Evolutionary conservation across 2,329 filamentous ascomycete species (phyloP).

Genomic region (Botrytis cinerea): DNA sequence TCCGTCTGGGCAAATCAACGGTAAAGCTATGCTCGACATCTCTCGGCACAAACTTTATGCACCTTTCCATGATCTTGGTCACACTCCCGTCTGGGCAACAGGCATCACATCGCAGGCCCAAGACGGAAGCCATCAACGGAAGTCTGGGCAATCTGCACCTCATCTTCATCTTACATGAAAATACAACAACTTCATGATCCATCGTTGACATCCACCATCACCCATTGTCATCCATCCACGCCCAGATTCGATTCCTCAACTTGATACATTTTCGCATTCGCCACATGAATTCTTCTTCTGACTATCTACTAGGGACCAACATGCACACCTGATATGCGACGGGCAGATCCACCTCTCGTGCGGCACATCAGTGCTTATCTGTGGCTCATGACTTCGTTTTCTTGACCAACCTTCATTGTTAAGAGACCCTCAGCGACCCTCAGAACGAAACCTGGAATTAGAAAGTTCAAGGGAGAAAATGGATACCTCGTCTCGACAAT

Average conservation of each 20-base stretch:
- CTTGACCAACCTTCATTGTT: constrained; percentile 6
- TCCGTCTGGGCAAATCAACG: neutral
- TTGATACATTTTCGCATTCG: neutral
- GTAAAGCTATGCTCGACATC: neutral
- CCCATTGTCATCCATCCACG: neutral
- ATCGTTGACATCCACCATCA: too few relatives aligned
- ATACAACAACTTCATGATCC: neutral
- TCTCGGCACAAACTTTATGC: neutral
- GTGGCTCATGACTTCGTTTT: neutral
- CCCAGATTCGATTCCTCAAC: neutral
- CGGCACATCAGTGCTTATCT: neutral
- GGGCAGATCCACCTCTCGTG: neutral
- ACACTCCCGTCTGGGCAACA: neutral
- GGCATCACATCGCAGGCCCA: neutral
- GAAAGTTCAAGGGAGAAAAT: neutral
- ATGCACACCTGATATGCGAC: neutral
- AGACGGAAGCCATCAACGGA: neutral
- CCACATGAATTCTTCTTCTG: neutral
- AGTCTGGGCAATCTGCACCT: constrained; percentile 4
- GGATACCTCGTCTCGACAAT: constrained; percentile 13
- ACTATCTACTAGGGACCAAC: too few relatives aligned
- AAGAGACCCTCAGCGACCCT: neutral
- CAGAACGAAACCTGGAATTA: neutral
- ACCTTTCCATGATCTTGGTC: neutral
- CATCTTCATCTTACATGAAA: constrained; percentile 3